A percentile compares a stretch with the other conserved stretches of the same genome.
Conservation (phyloP, 2,329 filamentous ascomycete genomes). For the Paracamarosporium sp. region DNA sequence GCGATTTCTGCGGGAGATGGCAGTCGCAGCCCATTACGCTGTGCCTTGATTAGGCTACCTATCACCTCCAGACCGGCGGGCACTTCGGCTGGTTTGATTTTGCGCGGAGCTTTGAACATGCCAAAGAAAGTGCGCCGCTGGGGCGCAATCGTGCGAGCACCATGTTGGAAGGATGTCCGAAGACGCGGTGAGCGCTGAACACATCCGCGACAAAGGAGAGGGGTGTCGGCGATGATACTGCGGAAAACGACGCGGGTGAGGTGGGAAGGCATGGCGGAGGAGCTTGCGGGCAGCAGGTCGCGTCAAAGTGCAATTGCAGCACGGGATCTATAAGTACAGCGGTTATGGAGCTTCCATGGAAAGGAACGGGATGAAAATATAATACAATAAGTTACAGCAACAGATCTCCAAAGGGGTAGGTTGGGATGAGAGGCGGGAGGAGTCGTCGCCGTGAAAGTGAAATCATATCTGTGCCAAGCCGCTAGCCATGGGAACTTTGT, state of each 20-base stretch:
- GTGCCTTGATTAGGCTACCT: slow-evolving; percentile 69
- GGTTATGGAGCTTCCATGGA: not conserved
- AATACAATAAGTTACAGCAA: not conserved
- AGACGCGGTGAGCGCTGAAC: slow-evolving; percentile 42
- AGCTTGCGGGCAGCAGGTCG: slow-evolving; percentile 9
- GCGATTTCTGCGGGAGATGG: slow-evolving; percentile 69
- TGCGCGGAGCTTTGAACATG: slow-evolving; percentile 67
- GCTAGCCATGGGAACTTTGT: slow-evolving; percentile 14
- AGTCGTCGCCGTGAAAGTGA: slow-evolving; percentile 12
- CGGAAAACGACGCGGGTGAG: slow-evolving; percentile 67
- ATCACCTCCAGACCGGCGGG: slow-evolving; percentile 77
- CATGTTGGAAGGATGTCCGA: slow-evolving; percentile 28
- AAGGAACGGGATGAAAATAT: not conserved
- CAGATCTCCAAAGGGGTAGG: not conserved
- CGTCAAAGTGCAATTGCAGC: slow-evolving; percentile 18
- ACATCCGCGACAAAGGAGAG: slow-evolving; percentile 54
- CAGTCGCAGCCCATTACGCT: slow-evolving; percentile 68
- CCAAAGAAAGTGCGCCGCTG: slow-evolving; percentile 67
- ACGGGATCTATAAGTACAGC: not conserved
- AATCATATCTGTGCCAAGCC: slow-evolving; percentile 26
- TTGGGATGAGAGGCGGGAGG: not conserved
- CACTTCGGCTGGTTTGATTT: slow-evolving; percentile 66
- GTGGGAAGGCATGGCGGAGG: slow-evolving; percentile 62
- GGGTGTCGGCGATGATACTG: slow-evolving; percentile 61
- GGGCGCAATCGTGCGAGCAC: slow-evolving; percentile 21